Percentiles rank a stretch among this genome's conserved stretches.
phyloP scores from a whole-genome alignment of 768 basidiomycete genomes.

The Boletus subcaerulescens region DNA sequence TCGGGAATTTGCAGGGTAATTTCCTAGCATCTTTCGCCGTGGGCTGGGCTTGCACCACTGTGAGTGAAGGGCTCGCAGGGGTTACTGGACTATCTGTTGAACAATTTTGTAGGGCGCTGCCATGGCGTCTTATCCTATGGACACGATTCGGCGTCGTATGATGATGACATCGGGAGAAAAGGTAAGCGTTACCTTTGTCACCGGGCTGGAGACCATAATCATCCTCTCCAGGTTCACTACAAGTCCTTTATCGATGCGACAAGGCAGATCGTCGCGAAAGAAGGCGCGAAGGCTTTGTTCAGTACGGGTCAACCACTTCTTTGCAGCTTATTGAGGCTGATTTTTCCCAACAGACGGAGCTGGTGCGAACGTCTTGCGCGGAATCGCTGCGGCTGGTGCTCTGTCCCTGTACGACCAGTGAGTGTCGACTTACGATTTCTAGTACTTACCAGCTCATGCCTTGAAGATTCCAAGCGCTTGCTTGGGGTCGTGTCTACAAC shows the following conservation, averaged over 20 bases:
- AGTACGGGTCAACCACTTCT: slow-evolving; percentile 22
- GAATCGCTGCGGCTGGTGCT: slow-evolving; percentile 49
- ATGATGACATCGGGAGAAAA: slow-evolving; percentile 46
- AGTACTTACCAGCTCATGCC: not conserved
- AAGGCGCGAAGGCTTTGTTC: slow-evolving; percentile 38
- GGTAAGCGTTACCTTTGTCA: slow-evolving; percentile 4
- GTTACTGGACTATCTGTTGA: not conserved
- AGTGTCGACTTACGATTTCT: not conserved
- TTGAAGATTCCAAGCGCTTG: slow-evolving; percentile 45
- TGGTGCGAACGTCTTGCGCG: slow-evolving; percentile 55
- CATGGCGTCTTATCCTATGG: slow-evolving; percentile 41
- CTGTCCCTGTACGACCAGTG: slow-evolving; percentile 62
- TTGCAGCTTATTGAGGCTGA: not conserved
- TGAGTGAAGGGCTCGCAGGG: slow-evolving; percentile 10
- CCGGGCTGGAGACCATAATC: not conserved
- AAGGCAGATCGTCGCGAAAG: slow-evolving; percentile 39
- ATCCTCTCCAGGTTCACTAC: slow-evolving; percentile 32
- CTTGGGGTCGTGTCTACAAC: slow-evolving; percentile 57
- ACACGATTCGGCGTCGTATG: slow-evolving; percentile 45
- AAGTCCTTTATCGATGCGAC: slow-evolving; percentile 39
- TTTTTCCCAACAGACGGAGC: slow-evolving; percentile 47
- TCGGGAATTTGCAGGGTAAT: slow-evolving; percentile 38
- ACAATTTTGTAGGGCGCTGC: slow-evolving; percentile 31
- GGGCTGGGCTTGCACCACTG: slow-evolving; percentile 42
- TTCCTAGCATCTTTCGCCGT: slow-evolving; percentile 41